Conservation (phyloP, 148 eudicot species). For the Fagopyrum tataricum region DNA sequence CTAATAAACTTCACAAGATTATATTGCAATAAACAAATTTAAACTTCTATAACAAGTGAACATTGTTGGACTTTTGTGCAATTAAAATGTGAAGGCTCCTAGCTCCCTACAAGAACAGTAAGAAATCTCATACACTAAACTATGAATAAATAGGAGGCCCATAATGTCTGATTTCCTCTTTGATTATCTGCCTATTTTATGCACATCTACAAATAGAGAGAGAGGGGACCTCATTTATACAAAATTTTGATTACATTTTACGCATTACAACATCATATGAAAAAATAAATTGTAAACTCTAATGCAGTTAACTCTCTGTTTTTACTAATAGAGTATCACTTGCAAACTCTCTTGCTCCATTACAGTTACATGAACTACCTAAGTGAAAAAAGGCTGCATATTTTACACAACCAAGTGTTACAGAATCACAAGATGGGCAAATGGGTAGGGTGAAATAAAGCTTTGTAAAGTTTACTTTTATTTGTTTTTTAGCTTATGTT, state of each 20-base stretch:
- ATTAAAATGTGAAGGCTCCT: background rate
- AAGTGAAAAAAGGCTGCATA: background rate
- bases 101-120: background rate
- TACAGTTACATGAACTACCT: background rate
- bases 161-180: background rate
- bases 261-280: too few relatives aligned
- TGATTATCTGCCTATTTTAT: background rate
- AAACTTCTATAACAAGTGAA: background rate
- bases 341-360: background rate
- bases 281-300: background rate
- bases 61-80: background rate
- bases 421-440: background rate
- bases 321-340: conserved; percentile 7
- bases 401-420: background rate
- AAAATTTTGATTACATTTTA: background rate
- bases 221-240: conserved; percentile 7
- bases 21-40: background rate
- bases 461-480: background rate
- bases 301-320: conserved; percentile 4
- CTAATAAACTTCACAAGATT: too few relatives aligned
- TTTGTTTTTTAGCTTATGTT: background rate
- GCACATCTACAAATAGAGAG: background rate
- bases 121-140: background rate
- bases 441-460: background rate
- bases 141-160: conserved; percentile 1